Percentiles rank a stretch among this genome's conserved stretches.
These are phyloP conservation scores for Physcomitrium patens DNA, from an alignment of 225 moss, liverwort and hornwort species.

Conservation along the genomic window DNA sequence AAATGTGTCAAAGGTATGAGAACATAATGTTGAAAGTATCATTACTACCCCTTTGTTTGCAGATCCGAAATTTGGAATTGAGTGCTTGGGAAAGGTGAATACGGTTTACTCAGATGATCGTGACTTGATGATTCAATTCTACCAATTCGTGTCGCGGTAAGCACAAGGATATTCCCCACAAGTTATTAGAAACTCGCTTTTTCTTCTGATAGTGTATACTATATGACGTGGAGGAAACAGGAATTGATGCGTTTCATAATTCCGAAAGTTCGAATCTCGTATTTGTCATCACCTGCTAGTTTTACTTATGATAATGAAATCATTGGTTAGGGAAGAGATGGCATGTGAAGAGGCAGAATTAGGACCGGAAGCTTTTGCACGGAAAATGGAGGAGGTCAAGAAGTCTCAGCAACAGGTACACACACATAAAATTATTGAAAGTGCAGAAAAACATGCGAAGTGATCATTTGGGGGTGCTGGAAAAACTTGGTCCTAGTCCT, in stretches of 20 bases:
- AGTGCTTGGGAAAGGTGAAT: slow-evolving; percentile 72
- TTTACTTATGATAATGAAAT: slow-evolving; percentile 7
- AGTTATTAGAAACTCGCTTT: neutral
- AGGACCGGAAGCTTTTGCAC: slow-evolving; percentile 64
- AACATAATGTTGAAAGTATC: neutral
- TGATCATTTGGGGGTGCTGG: neutral
- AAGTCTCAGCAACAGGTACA: slow-evolving; percentile 66
- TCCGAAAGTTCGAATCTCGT: neutral
- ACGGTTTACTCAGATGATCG: slow-evolving; percentile 61
- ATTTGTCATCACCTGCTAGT: slow-evolving; percentile 10
- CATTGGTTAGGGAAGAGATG: slow-evolving; percentile 58
- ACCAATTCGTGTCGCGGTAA: slow-evolving; percentile 70
- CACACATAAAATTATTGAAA: neutral
- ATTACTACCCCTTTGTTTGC: slow-evolving; percentile 9
- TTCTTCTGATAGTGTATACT: neutral
- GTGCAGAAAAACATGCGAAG: neutral
- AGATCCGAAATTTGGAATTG: slow-evolving; percentile 74
- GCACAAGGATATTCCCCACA: neutral
- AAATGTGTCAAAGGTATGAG: neutral
- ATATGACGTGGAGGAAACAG: neutral
- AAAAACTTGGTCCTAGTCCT: neutral
- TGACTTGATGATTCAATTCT: slow-evolving; percentile 74
- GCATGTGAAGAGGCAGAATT: slow-evolving; percentile 75
- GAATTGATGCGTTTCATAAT: neutral
- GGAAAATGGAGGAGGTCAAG: slow-evolving; percentile 64